Base-by-base conservation (phyloP, 345 rosid genomes). In the Acer yangbiense region DNA sequence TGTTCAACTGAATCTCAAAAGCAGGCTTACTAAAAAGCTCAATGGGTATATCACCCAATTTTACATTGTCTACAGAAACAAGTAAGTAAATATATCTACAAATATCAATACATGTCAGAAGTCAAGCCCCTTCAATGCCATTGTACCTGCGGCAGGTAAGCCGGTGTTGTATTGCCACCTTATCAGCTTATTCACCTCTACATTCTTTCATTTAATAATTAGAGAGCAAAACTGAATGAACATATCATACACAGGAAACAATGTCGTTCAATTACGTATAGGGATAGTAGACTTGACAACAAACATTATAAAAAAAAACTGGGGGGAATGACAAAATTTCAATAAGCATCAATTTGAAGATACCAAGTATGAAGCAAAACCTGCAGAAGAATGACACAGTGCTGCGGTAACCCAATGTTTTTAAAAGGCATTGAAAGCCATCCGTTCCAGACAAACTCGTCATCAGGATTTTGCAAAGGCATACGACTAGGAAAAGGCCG, bases 381-480 rank as follows among this genome's bases (percentile, higher is more conserved):
- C 99, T 96, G 99, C 84, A 96, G 87, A 84, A 96, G 98, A 77
- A 81, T 89, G 78, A 90, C 92, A 76, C 98, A 96, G 44, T 89
- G 95, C 50, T 75, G 88, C 0, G 81, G 82, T 62, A 96, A 87
- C 72, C 97, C 94, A 73, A 91, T 86, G 77, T 82, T 84, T 81
- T 84, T 89, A 82, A 96, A 96, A 63, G 97, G 86, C 80, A 81
- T 48, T 9, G 98, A 91, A 27, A 96, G 83, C 98, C 98, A 94
- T 71, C 80, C 86, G 75, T 96, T 96, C 99, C 99, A 96, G 68
- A 96, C 97, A 83, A 96, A 96, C 81, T 94, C 99, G 35, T 90
- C 95, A 77, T 96, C 98, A 39, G 98, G 97, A 65, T 44, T 81
- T 77, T 83, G 89, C 78, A 92, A 78, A 60, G 90, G 84, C 93